These are phyloP conservation scores for Cyanidiococcus yangmingshanensis DNA, from an alignment of 23 red algal genomes.

Conservation along the genomic window DNA sequence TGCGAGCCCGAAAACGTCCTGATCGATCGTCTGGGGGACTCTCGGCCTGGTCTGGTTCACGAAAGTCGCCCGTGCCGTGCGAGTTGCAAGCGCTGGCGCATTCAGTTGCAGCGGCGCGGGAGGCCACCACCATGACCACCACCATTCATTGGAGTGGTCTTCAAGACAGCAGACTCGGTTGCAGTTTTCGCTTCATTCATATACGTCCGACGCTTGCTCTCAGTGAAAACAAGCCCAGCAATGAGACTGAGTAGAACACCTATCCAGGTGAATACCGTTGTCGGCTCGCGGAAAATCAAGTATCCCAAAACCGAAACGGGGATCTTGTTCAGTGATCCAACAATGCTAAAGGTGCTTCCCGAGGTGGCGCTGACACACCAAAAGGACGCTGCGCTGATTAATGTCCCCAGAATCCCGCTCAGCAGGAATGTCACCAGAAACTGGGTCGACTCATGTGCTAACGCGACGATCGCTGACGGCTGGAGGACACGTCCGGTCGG, in stretches of 20 bases:
- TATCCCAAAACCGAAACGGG: constrained; percentile 64
- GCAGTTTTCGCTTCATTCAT: too few species aligned
- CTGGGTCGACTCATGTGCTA: not conserved
- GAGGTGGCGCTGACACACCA: constrained; percentile 64
- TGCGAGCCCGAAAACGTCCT: too few species aligned
- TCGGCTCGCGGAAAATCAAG: constrained; percentile 58
- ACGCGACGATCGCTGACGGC: not conserved
- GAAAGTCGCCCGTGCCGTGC: too few species aligned
- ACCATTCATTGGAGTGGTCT: too few species aligned
- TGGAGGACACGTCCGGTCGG: not conserved
- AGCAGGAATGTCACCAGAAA: constrained; percentile 41
- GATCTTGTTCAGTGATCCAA: constrained; percentile 89
- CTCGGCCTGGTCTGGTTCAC: too few species aligned
- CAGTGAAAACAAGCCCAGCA: constrained; percentile 63
- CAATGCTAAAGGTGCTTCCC: constrained; percentile 61
- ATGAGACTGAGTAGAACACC: constrained; percentile 63
- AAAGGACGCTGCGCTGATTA: constrained; percentile 69
- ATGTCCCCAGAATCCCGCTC: constrained; percentile 57
- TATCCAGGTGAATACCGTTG: constrained; percentile 48
- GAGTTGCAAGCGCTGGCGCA: too few species aligned
- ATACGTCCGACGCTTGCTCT: constrained; percentile 34
- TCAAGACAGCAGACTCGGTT: too few species aligned
- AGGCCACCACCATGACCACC: too few species aligned
- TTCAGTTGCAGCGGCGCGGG: too few species aligned
- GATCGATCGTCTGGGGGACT: too few species aligned